Conservation (phyloP, 2,329 filamentous ascomycete genomes). For the Fusarium sp. region DNA sequence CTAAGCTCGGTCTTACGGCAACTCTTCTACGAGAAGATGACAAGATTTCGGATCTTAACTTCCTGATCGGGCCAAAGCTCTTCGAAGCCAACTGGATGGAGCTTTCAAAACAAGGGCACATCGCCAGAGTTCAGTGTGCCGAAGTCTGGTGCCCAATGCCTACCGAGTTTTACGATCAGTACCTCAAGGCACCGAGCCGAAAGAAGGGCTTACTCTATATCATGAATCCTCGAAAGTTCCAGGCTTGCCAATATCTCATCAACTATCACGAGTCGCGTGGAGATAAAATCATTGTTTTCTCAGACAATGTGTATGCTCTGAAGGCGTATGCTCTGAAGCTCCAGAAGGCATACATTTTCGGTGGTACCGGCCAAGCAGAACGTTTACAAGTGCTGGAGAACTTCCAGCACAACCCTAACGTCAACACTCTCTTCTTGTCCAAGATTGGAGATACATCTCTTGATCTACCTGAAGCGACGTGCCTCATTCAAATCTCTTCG, state of each 20-base stretch:
- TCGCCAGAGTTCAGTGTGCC: conserved; percentile 95
- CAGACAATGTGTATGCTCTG: conserved; percentile 94
- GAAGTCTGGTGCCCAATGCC: conserved; percentile 99
- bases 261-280: conserved; percentile 95
- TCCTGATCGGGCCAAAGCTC: conserved; percentile 94
- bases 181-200: conserved; percentile 74
- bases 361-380: conserved; percentile 86
- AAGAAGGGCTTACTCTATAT: conserved; percentile 76
- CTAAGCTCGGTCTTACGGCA: conserved; percentile 93
- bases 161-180: conserved; percentile 96
- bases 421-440: conserved; percentile 94
- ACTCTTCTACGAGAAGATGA: conserved; percentile 96
- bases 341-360: conserved; percentile 90
- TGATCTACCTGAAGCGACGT: conserved; percentile 95
- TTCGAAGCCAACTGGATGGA: conserved; percentile 99
- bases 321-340: conserved; percentile 86
- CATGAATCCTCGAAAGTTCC: conserved; percentile 98
- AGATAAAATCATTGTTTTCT: conserved; percentile 98
- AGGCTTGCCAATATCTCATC: conserved; percentile 97
- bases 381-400: conserved; percentile 90
- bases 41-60: conserved; percentile 97
- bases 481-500: conserved; percentile 95
- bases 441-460: conserved; percentile 99
- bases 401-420: conserved; percentile 89
- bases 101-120: conserved; percentile 94